Evolutionary conservation across 306 rosid species (phyloP).

Genomic region (Hippophae rhamnoides): DNA sequence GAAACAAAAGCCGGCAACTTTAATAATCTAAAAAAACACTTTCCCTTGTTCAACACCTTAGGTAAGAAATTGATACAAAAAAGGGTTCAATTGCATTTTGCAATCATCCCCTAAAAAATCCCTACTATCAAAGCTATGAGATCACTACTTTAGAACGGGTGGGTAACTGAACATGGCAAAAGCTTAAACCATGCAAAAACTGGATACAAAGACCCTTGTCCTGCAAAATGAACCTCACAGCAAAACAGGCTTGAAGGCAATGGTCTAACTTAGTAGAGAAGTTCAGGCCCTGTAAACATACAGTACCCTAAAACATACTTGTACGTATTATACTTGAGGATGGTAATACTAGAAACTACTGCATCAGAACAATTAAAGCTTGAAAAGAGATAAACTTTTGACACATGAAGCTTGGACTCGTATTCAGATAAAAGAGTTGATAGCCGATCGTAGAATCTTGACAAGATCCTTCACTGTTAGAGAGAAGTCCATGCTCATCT

Average conservation of each 20-base stretch:
- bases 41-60: constrained; percentile 4
- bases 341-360: background rate
- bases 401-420: too few species aligned
- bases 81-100: constrained; percentile 20
- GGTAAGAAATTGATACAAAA: constrained; percentile 17
- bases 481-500: constrained; percentile 70
- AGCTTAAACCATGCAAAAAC: constrained; percentile 34
- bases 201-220: background rate
- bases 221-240: constrained; percentile 45
- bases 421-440: constrained; percentile 39
- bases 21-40: constrained; percentile 25
- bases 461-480: constrained; percentile 65
- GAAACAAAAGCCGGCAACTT: constrained; percentile 27
- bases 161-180: constrained; percentile 28
- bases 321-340: too few species aligned
- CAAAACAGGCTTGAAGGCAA: constrained; percentile 31
- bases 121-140: constrained; percentile 19
- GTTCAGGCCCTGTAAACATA: constrained; percentile 34
- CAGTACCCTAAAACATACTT: constrained; percentile 17
- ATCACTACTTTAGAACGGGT: constrained; percentile 14
- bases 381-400: constrained; percentile 8
- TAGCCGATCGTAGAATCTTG: constrained; percentile 49
- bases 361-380: constrained; percentile 16
- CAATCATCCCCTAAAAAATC: constrained; percentile 30
- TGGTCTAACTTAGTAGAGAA: constrained; percentile 24